These are phyloP conservation scores for Clarkia xantiana DNA, from an alignment of 345 rosid genomes.

Conservation along the genomic window DNA sequence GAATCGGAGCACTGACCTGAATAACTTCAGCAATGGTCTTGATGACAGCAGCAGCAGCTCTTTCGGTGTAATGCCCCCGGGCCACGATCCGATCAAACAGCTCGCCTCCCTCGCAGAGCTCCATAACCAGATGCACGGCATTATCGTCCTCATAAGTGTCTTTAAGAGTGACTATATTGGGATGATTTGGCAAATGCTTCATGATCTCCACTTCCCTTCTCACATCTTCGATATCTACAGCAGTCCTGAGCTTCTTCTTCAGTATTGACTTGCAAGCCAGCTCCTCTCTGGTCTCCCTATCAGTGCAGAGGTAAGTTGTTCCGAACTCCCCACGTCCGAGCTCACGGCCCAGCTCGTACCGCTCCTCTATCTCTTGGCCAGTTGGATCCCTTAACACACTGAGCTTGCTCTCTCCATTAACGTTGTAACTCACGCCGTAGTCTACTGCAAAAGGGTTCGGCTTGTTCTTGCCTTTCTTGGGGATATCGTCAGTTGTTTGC, in stretches of 20 bases:
- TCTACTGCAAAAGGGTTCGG: slow-evolving; percentile 62
- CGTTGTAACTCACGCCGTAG: slow-evolving; percentile 22
- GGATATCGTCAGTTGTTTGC: slow-evolving; percentile 14
- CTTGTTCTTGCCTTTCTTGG: slow-evolving; percentile 34
- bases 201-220: slow-evolving; percentile 94
- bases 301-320: slow-evolving; percentile 71
- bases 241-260: slow-evolving; percentile 92
- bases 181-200: slow-evolving; percentile 76
- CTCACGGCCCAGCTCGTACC: slow-evolving; percentile 73
- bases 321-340: slow-evolving; percentile 98
- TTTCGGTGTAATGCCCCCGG: slow-evolving; percentile 90
- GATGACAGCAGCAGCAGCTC: slow-evolving; percentile 87
- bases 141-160: slow-evolving; percentile 78
- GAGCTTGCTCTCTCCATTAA: slow-evolving; percentile 31
- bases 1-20: slow-evolving; percentile 35
- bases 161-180: slow-evolving; percentile 61
- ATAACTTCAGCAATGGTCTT: slow-evolving; percentile 87
- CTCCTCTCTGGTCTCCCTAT: slow-evolving; percentile 32
- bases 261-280: slow-evolving; percentile 84
- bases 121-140: slow-evolving; percentile 95
- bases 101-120: slow-evolving; percentile 93
- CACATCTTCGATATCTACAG: slow-evolving; percentile 89
- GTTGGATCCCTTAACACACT: slow-evolving; percentile 60
- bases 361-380: slow-evolving; percentile 51
- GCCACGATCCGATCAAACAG: slow-evolving; percentile 94